These are phyloP conservation scores for Cladosporium sp. DNA, from an alignment of 2,329 filamentous ascomycete species.

Conservation along the genomic window DNA sequence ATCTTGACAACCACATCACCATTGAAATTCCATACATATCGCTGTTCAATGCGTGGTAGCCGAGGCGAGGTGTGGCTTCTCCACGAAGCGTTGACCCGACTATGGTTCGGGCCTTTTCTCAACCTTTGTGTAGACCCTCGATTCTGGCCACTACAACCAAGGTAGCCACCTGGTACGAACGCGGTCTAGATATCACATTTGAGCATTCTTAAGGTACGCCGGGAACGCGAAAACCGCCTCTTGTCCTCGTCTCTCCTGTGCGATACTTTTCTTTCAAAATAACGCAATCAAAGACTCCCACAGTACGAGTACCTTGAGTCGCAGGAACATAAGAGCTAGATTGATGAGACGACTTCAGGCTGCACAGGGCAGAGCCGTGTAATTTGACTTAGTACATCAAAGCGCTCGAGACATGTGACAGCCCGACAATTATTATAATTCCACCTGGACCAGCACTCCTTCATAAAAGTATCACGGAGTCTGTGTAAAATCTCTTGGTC, in stretches of 20 bases:
- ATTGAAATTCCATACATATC: not conserved
- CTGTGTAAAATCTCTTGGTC: not conserved
- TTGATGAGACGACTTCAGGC: no score
- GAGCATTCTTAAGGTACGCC: not conserved
- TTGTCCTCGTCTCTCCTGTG: no score
- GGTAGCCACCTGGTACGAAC: not conserved
- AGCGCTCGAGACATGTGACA: not conserved
- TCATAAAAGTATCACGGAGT: not conserved
- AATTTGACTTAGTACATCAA: not conserved
- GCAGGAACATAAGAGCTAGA: no score
- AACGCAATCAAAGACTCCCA: no score
- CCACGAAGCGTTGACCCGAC: slow-evolving; percentile 13
- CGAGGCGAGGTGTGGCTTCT: not conserved
- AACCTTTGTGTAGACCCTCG: slow-evolving; percentile 8
- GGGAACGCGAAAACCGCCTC: not conserved
- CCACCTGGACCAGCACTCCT: not conserved
- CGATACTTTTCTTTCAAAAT: no score
- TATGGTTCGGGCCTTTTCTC: slow-evolving; percentile 12
- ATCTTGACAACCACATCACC: not conserved
- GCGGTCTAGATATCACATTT: not conserved
- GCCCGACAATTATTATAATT: not conserved
- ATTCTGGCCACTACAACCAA: not conserved
- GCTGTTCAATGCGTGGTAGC: not conserved
- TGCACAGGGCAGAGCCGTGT: not conserved
- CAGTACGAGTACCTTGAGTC: no score